These are phyloP conservation scores for Exobasidium rhododendri DNA, from an alignment of 1,284 basidiomycete genomes.

Conservation along the genomic window DNA sequence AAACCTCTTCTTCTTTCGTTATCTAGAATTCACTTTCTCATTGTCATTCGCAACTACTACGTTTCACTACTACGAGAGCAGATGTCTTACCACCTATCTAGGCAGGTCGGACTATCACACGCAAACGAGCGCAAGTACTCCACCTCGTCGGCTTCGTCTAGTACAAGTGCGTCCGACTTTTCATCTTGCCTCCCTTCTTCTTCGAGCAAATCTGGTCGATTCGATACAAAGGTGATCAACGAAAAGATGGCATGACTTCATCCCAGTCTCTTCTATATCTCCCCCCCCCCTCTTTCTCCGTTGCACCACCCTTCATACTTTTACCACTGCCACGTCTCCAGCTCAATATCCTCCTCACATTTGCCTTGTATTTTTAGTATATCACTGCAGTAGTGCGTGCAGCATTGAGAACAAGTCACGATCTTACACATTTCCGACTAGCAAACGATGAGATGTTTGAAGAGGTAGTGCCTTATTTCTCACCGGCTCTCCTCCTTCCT, in stretches of 20 bases:
- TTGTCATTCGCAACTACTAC: slow-evolving; percentile 9
- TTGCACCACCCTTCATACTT: not conserved
- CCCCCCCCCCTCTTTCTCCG: not conserved
- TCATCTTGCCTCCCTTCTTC: not conserved
- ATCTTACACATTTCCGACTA: not conserved
- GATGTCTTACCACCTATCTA: not conserved
- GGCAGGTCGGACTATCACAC: no score
- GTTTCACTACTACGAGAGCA: slow-evolving; percentile 1
- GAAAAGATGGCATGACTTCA: slow-evolving; percentile 4
- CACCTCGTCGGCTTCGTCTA: not conserved
- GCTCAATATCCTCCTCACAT: not conserved
- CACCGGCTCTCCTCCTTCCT: slow-evolving; percentile 40
- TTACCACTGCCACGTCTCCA: no score
- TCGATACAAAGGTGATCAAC: not conserved
- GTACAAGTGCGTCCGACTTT: not conserved
- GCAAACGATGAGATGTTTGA: not conserved
- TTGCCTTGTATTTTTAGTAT: slow-evolving; percentile 3
- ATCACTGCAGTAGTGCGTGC: not conserved
- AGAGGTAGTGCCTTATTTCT: slow-evolving; percentile 25
- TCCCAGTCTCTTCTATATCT: not conserved
- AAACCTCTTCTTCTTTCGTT: not conserved
- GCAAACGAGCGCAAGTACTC: not conserved
- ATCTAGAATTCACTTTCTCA: slow-evolving; percentile 7
- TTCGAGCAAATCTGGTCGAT: not conserved
- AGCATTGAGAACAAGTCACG: not conserved